These are phyloP conservation scores for Xylaria telfairii DNA, from an alignment of 495 filamentous ascomycete genomes.

Conservation along the genomic window DNA sequence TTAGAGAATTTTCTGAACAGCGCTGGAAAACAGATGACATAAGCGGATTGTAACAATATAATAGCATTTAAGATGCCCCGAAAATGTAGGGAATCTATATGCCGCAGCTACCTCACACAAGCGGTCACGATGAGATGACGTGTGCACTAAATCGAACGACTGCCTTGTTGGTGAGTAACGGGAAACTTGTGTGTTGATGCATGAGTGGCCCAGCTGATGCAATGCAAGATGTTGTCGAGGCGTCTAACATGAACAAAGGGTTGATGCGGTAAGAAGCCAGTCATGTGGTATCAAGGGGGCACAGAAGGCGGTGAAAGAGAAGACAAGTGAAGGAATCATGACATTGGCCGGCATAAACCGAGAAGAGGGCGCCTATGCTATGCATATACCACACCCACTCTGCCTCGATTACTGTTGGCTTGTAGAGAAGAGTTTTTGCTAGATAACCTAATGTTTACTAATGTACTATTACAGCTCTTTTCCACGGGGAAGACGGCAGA, in stretches of 20 bases:
- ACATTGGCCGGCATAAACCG: not conserved
- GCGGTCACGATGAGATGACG: conserved; percentile 16
- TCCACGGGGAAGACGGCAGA: not conserved
- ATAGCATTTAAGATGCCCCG: not conserved
- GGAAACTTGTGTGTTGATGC: conserved; percentile 7
- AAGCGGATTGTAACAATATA: not conserved
- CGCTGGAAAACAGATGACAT: not conserved
- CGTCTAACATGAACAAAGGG: not conserved
- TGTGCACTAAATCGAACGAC: not conserved
- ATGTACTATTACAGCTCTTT: not conserved
- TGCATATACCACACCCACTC: no score
- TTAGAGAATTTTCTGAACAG: not conserved
- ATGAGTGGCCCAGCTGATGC: not conserved
- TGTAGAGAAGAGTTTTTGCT: not conserved
- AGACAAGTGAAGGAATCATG: not conserved
- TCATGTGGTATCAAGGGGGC: not conserved
- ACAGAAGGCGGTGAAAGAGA: conserved; percentile 10
- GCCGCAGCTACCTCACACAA: not conserved
- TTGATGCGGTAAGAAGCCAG: not conserved
- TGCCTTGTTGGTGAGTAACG: not conserved
- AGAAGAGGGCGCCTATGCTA: not conserved
- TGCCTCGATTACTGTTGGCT: conserved; percentile 13
- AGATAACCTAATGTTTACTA: not conserved
- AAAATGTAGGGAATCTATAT: not conserved
- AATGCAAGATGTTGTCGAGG: not conserved